Conservation (phyloP, 768 basidiomycete species). For the Guyanaporus albipodus region DNA sequence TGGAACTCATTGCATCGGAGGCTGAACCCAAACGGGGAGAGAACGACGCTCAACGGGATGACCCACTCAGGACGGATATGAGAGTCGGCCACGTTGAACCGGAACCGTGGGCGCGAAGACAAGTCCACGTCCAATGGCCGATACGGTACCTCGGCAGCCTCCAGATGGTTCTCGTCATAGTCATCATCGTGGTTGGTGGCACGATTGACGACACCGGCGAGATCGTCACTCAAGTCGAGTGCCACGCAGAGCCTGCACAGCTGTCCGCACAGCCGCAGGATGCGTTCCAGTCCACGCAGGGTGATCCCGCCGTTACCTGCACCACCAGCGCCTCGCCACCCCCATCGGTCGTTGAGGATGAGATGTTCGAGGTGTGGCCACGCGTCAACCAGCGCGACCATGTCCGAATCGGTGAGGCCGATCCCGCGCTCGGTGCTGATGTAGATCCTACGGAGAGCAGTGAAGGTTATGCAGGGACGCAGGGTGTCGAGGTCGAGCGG, state of each 20-base stretch:
- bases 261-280: no score
- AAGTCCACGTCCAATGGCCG: not conserved
- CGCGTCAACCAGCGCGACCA: conserved; percentile 6
- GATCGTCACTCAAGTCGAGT: no score
- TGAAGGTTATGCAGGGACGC: not conserved
- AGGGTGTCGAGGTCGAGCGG: not conserved
- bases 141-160: not conserved
- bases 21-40: not conserved
- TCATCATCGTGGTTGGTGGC: no score
- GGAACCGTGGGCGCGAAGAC: not conserved
- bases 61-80: not conserved
- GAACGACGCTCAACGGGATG: not conserved
- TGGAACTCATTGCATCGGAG: not conserved
- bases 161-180: no score
- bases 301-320: conserved; percentile 9
- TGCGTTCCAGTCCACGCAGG: not conserved
- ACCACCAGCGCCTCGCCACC: conserved; percentile 1
- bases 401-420: not conserved
- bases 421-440: conserved; percentile 5
- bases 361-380: conserved; percentile 7
- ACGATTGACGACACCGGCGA: no score
- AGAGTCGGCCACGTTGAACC: conserved; percentile 1
- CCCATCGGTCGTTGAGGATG: conserved; percentile 9
- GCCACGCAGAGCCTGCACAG: no score
- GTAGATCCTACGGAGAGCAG: not conserved